A percentile compares a stretch with the other conserved stretches of the same genome.
These are phyloP conservation scores for Mycena galericulata DNA, from an alignment of 768 basidiomycete species.

Conservation along the genomic window DNA sequence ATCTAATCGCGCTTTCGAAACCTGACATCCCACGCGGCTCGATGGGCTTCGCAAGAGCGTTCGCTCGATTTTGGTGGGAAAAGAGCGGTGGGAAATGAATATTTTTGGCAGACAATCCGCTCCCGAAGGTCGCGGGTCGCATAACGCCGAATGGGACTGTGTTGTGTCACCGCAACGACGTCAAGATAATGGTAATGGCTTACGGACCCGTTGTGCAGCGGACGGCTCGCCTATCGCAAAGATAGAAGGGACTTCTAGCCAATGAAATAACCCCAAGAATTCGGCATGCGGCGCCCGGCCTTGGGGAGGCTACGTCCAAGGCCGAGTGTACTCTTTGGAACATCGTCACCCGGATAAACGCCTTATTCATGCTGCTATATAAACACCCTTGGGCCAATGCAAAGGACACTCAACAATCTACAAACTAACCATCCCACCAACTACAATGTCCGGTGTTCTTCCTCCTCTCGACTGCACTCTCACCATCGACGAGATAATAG, in stretches of 20 bases:
- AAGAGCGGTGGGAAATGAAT: too few species aligned
- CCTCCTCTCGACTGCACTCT: constrained; percentile 21
- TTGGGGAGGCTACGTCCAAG: background rate
- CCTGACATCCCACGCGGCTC: too few species aligned
- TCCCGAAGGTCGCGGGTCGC: background rate
- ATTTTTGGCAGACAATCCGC: too few species aligned
- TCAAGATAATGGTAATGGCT: background rate
- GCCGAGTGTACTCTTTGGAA: background rate
- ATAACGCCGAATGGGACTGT: too few species aligned
- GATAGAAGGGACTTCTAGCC: background rate
- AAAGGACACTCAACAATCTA: background rate
- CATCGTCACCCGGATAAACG: background rate
- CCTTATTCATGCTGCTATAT: background rate
- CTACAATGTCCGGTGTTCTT: background rate
- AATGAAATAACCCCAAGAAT: background rate
- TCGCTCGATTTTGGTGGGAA: too few species aligned
- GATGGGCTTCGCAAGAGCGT: too few species aligned
- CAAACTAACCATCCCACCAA: too few species aligned
- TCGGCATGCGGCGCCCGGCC: background rate
- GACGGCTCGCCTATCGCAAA: background rate
- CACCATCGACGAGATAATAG: constrained; percentile 10
- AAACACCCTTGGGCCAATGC: background rate
- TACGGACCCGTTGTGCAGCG: background rate
- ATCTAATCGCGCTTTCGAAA: too few species aligned
- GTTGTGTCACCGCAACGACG: background rate